phyloP scores from a whole-genome alignment of 208 protist genomes.

The Leishmania lainsoni region DNA sequence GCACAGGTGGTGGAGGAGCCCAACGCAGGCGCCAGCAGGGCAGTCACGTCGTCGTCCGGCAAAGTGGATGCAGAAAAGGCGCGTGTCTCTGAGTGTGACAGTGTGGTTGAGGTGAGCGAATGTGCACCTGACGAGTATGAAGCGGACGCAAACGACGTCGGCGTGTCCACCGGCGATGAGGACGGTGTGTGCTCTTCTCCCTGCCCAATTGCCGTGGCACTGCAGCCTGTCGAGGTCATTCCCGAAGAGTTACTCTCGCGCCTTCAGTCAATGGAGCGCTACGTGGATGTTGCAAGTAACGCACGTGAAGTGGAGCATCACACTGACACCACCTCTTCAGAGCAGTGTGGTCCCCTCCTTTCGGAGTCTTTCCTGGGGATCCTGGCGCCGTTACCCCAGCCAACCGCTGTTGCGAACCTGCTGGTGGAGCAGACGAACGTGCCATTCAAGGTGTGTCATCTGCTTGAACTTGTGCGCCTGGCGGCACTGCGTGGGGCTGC shows the following conservation, averaged over 20 bases:
- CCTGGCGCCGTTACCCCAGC: not conserved
- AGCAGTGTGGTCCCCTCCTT: not conserved
- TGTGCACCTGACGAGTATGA: not conserved
- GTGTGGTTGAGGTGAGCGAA: slow-evolving; percentile 12
- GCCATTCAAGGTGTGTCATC: slow-evolving; percentile 5
- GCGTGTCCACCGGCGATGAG: not conserved
- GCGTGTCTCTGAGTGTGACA: not conserved
- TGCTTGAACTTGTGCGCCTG: slow-evolving; percentile 33
- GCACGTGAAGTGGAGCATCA: not conserved
- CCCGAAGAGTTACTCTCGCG: not conserved
- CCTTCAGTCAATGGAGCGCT: not conserved
- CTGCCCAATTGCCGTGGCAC: not conserved
- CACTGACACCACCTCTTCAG: not conserved
- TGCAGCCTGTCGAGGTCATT: not conserved
- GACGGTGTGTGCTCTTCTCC: not conserved
- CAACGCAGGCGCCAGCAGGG: not conserved
- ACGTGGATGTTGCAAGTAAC: not conserved
- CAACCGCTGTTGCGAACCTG: not conserved
- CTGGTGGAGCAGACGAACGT: not conserved
- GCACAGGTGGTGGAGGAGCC: not conserved
- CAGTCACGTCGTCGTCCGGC: not conserved
- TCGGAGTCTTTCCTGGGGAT: not conserved
- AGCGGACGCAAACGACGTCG: not conserved
- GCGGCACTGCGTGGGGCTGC: slow-evolving; percentile 10
- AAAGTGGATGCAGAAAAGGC: not conserved